phyloP scores from a whole-genome alignment of 169 alveolate genomes.

The Eimeria sp. region DNA sequence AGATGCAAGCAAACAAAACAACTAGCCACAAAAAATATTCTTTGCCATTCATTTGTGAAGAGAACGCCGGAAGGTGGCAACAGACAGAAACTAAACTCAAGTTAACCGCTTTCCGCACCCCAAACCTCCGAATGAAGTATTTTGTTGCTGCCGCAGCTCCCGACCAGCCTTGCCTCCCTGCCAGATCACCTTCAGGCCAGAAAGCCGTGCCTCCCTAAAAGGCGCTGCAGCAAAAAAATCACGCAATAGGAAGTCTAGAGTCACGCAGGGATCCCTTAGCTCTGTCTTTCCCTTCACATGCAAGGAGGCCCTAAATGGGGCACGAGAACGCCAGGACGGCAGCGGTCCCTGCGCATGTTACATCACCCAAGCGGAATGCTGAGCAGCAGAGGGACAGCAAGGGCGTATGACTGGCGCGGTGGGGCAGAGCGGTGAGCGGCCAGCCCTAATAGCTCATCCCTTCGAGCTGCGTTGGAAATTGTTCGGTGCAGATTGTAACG shows the following conservation, averaged over 20 bases:
- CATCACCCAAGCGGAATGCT: not conserved
- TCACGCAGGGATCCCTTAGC: not conserved
- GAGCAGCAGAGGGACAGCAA: not conserved
- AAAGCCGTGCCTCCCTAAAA: constrained; percentile 66
- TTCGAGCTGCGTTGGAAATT: not conserved
- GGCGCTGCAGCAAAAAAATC: constrained; percentile 40
- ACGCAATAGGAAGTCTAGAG: not conserved
- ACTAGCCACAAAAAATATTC: not conserved
- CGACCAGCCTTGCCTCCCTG: constrained; percentile 71
- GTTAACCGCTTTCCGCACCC: constrained; percentile 23
- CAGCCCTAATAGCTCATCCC: not conserved
- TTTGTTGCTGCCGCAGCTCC: constrained; percentile 64
- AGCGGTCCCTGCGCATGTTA: not conserved
- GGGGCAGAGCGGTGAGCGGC: not conserved
- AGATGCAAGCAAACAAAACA: not conserved
- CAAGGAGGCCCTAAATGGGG: not conserved
- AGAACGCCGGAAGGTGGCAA: not conserved
- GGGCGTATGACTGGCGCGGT: not conserved
- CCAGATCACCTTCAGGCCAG: constrained; percentile 64
- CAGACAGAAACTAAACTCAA: not conserved
- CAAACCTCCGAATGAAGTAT: constrained; percentile 68
- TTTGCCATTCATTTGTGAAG: not conserved
- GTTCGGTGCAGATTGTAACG: not conserved
- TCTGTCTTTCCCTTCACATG: not conserved
- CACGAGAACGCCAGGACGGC: not conserved